These are phyloP conservation scores for Vinca minor DNA, from an alignment of 257 asterid genomes.

Conservation along the genomic window DNA sequence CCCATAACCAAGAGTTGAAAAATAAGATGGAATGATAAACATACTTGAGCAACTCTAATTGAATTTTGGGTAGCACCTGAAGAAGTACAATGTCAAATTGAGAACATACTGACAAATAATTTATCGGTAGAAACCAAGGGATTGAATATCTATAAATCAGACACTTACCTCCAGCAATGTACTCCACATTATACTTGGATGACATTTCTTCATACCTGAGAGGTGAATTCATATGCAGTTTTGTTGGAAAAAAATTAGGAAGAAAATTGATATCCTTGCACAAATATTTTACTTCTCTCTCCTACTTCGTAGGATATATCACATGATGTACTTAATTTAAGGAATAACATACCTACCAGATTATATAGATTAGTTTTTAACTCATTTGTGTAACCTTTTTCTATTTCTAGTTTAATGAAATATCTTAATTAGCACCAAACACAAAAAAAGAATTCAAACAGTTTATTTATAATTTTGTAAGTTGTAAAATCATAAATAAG, in stretches of 20 bases:
- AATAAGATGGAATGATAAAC: conserved; percentile 3
- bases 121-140: background rate
- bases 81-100: conserved; percentile 14
- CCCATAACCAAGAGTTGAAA: conserved; percentile 3
- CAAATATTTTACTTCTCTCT: no score
- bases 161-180: conserved; percentile 94
- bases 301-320: no score
- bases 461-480: no score
- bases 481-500: no score
- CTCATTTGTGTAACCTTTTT: no score
- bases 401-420: no score
- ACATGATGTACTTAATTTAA: no score
- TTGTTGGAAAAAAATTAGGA: background rate
- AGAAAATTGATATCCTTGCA: background rate
- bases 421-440: background rate
- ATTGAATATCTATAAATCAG: no score
- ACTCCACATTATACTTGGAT: conserved; percentile 71
- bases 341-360: no score
- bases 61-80: conserved; percentile 96
- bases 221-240: background rate
- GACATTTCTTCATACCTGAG: conserved; percentile 87
- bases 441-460: no score
- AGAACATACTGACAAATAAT: background rate
- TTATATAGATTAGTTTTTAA: no score
- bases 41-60: conserved; percentile 93